phyloP scores from a whole-genome alignment of 192 early-diverging fungal genomes.

The Pilobolus umbonatus region DNA sequence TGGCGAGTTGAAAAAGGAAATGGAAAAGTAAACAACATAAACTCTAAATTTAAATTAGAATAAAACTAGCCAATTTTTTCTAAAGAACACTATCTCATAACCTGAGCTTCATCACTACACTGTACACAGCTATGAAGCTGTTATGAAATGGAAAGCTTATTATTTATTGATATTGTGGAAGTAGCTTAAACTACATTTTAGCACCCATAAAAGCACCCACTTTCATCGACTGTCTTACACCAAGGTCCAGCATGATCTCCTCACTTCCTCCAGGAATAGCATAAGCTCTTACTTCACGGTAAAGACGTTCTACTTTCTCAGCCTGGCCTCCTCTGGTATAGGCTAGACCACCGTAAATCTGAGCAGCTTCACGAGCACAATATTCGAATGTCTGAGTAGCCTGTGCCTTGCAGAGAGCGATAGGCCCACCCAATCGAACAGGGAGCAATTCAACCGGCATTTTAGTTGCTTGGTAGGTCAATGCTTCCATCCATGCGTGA shows the following conservation, averaged over 20 bases:
- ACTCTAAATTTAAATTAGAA: too few species aligned
- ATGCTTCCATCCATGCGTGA: constrained; percentile 76
- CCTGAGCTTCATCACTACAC: too few species aligned
- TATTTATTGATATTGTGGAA: too few species aligned
- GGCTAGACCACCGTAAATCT: constrained; percentile 83
- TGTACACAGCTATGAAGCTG: too few species aligned
- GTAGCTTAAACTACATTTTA: constrained; percentile 37
- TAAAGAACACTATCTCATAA: too few species aligned
- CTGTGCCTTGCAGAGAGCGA: constrained; percentile 83
- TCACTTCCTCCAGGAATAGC: constrained; percentile 82
- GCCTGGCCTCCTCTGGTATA: constrained; percentile 75
- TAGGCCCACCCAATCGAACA: constrained; percentile 77
- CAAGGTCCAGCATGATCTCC: constrained; percentile 85
- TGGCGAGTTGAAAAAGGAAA: too few species aligned
- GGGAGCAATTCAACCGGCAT: constrained; percentile 68
- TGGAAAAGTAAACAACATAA: too few species aligned
- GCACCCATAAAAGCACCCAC: constrained; percentile 71
- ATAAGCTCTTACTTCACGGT: constrained; percentile 82
- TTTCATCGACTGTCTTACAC: constrained; percentile 75
- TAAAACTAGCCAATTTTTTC: too few species aligned
- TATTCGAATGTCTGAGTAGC: constrained; percentile 82
- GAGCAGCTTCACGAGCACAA: constrained; percentile 85
- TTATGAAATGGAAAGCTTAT: too few species aligned
- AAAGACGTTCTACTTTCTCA: constrained; percentile 76
- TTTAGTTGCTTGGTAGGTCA: constrained; percentile 62